Conservation (phyloP, 1,284 basidiomycete species). For the Ceratobasidium sp. region DNA sequence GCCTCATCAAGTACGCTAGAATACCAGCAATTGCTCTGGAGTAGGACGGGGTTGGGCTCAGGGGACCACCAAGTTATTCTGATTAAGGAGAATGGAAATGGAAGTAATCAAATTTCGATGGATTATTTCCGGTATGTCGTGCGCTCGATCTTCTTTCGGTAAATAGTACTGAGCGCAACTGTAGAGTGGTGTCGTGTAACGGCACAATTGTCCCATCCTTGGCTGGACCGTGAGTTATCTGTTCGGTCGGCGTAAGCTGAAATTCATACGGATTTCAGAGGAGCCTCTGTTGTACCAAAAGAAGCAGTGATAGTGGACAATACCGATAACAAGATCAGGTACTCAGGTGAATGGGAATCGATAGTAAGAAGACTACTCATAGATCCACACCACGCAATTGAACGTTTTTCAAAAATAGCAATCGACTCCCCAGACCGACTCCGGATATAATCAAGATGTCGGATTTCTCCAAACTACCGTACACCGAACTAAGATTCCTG, state of each 20-base stretch:
- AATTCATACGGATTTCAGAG: neutral
- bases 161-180: neutral
- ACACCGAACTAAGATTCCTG: conserved; percentile 12
- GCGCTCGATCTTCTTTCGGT: neutral
- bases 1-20: neutral
- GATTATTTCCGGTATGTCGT: conserved; percentile 4
- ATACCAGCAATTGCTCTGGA: conserved; percentile 8
- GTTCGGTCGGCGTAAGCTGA: too few relatives aligned
- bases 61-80: conserved; percentile 20
- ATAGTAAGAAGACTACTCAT: neutral
- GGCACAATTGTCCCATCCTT: neutral
- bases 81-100: neutral
- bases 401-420: neutral
- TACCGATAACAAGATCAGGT: neutral
- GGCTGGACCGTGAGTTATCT: conserved; percentile 10
- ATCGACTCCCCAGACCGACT: neutral
- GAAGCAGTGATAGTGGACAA: conserved; percentile 13
- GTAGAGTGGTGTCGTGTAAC: neutral
- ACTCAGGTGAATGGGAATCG: neutral
- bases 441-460: neutral
- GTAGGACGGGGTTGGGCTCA: neutral
- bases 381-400: neutral
- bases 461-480: conserved; percentile 1
- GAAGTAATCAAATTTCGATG: neutral
- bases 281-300: neutral